Evolutionary conservation across 2,329 filamentous ascomycete genomes (phyloP).

Genomic region (Monosporascus sp.): DNA sequence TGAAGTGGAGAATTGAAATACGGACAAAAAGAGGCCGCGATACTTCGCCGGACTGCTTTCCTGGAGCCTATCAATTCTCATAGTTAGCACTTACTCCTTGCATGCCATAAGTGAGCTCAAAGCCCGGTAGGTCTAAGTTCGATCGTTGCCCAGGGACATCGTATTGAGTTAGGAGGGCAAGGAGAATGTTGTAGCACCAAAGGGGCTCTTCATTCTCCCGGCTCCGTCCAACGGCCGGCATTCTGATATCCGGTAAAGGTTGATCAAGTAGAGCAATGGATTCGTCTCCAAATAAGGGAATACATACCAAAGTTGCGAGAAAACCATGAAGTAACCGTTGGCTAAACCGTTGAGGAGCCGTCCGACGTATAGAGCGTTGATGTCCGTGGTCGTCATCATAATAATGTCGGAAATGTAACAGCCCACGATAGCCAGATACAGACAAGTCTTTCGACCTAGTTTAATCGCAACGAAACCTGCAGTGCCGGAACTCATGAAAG

Average conservation of each 20-base stretch:
- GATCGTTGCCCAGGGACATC: too few relatives aligned
- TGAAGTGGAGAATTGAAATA: slow-evolving; percentile 43
- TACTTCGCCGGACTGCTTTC: slow-evolving; percentile 42
- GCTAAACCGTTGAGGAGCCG: slow-evolving; percentile 50
- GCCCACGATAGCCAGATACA: slow-evolving; percentile 43
- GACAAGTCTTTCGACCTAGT: slow-evolving; percentile 37
- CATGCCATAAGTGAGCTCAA: not conserved
- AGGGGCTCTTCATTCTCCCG: too few relatives aligned
- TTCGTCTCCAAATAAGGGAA: too few relatives aligned
- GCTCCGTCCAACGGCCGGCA: too few relatives aligned
- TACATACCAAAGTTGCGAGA: slow-evolving; percentile 33
- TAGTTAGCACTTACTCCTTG: not conserved
- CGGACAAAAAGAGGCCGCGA: slow-evolving; percentile 41
- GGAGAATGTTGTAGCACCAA: too few relatives aligned
- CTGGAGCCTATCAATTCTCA: slow-evolving; percentile 28
- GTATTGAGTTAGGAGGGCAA: too few relatives aligned
- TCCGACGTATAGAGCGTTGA: slow-evolving; percentile 49
- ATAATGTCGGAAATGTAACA: slow-evolving; percentile 48
- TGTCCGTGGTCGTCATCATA: slow-evolving; percentile 51
- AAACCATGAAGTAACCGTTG: slow-evolving; percentile 55
- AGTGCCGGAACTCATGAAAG: slow-evolving; percentile 27
- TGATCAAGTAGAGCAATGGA: too few relatives aligned
- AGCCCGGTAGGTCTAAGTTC: too few relatives aligned
- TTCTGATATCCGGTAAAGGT: too few relatives aligned
- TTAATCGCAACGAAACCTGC: slow-evolving; percentile 25